Evolutionary conservation across 371 early-diverging fungal genomes (phyloP).

Genomic region (Rhizopus sp.): DNA sequence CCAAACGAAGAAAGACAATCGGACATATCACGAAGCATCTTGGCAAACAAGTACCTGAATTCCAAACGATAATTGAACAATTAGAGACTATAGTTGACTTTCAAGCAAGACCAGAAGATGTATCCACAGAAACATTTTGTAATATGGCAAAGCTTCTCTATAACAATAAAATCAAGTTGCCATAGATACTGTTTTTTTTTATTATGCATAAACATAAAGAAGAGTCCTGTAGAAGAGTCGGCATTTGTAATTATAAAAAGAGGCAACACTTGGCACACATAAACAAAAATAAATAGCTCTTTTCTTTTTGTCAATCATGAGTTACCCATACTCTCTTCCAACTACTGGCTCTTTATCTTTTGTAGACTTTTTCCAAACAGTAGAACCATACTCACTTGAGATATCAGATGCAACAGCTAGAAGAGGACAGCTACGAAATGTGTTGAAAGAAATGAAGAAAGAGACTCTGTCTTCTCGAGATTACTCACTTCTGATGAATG

Average conservation of each 20-base stretch:
- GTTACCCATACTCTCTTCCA: conserved; percentile 61
- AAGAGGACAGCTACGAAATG: conserved; percentile 58
- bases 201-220: too few relatives aligned
- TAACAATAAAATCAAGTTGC: conserved; percentile 23
- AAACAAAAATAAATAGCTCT: background rate
- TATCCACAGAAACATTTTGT: conserved; percentile 56
- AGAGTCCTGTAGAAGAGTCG: background rate
- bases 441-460: conserved; percentile 58
- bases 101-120: conserved; percentile 64
- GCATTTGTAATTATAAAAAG: background rate
- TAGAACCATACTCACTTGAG: conserved; percentile 46
- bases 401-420: conserved; percentile 67
- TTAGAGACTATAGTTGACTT: conserved; percentile 48
- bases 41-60: conserved; percentile 37
- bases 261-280: background rate
- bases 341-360: conserved; percentile 65
- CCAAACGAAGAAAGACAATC: conserved; percentile 74
- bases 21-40: conserved; percentile 57
- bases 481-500: conserved; percentile 52
- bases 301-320: conserved; percentile 33
- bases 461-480: conserved; percentile 54
- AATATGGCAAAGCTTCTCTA: conserved; percentile 47
- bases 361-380: conserved; percentile 51
- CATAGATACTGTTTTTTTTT: background rate
- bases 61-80: conserved; percentile 39